Evolutionary conservation across 768 basidiomycete genomes (phyloP).

Genomic region (Chalciporus chontae): DNA sequence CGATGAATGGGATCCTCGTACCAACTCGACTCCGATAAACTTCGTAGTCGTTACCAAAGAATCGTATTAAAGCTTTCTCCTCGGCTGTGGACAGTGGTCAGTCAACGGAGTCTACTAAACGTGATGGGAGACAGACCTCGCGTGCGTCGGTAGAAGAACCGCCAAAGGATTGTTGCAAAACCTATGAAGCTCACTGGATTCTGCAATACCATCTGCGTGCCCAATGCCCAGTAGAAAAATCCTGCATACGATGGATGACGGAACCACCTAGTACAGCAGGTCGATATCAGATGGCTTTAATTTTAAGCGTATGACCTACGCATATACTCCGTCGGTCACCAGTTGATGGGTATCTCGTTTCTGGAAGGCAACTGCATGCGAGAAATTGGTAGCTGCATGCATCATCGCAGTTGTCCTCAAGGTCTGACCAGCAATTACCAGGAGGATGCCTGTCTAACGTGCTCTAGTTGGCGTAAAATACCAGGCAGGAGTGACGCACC

Average conservation of each 20-base stretch:
- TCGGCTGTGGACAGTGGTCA: slow-evolving; percentile 53
- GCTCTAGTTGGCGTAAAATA: neutral
- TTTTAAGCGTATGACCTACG: slow-evolving; percentile 45
- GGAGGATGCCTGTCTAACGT: slow-evolving; percentile 48
- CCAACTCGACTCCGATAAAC: slow-evolving; percentile 72
- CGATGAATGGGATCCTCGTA: slow-evolving; percentile 86
- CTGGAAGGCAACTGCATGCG: slow-evolving; percentile 76
- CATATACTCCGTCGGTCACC: slow-evolving; percentile 87
- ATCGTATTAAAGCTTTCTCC: slow-evolving; percentile 71
- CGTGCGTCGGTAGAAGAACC: slow-evolving; percentile 83
- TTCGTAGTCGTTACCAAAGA: slow-evolving; percentile 89
- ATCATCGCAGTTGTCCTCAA: slow-evolving; percentile 94
- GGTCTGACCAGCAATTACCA: slow-evolving; percentile 69
- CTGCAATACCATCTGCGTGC: slow-evolving; percentile 88
- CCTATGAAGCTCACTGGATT: slow-evolving; percentile 72
- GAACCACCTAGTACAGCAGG: slow-evolving; percentile 36
- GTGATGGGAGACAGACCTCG: slow-evolving; percentile 50
- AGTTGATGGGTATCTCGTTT: slow-evolving; percentile 74
- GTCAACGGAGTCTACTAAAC: neutral
- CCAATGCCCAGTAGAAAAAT: slow-evolving; percentile 97
- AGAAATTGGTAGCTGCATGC: slow-evolving; percentile 90
- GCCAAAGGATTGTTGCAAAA: slow-evolving; percentile 70
- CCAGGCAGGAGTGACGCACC: slow-evolving; percentile 40
- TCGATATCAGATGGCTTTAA: neutral
- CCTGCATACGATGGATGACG: slow-evolving; percentile 97